phyloP scores from a whole-genome alignment of 345 rosid genomes.

The thale cress (Arabidopsis thaliana) region TAIR10.1 NC_003070.9:5243001-5243500 shows the following conservation, averaged over 20 bases:
- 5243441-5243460: slow-evolving; percentile 33
- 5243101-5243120: slow-evolving; percentile 72
- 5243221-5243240: background rate
- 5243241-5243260: slow-evolving; percentile 19
- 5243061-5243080: slow-evolving; percentile 65
- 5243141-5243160: slow-evolving; percentile 64
- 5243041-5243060: slow-evolving; percentile 59
- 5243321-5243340: slow-evolving; percentile 1
- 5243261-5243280: background rate
- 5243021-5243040: slow-evolving; percentile 47
- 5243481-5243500: slow-evolving; percentile 33
- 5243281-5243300: slow-evolving; percentile 32
- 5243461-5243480: slow-evolving; percentile 8
- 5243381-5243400: background rate
- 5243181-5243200: slow-evolving; percentile 52
- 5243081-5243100: slow-evolving; percentile 71
- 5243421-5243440: slow-evolving; percentile 15
- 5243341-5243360: slow-evolving; percentile 18
- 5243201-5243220: slow-evolving; percentile 14
- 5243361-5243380: slow-evolving; percentile 36
- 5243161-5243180: slow-evolving; percentile 45
- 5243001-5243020: slow-evolving; percentile 37
- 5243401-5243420: background rate
- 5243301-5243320: background rate
- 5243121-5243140: slow-evolving; percentile 77